Evolutionary conservation across 148 eudicot species (phyloP), one percentile per base, ranked within the genome.

Genomic region (Linanthus parryae): DNA sequence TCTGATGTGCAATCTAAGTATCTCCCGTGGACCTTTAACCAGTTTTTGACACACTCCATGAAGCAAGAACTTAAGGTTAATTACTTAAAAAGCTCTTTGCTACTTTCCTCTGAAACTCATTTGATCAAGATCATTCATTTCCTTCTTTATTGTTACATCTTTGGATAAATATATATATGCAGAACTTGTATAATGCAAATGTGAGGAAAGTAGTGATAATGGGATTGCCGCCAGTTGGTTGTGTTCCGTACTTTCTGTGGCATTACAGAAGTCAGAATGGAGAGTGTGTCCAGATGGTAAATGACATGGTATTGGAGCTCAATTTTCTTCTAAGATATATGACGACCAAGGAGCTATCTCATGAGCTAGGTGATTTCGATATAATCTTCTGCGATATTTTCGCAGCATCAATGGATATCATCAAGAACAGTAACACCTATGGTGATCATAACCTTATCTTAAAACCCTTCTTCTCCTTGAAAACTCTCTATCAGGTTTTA

Each of bases 161-260:
- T 38, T 38, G 13, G 13, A 38, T 12, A 38, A 18, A 38, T 12
- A 5, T 4, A 14, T 5, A 39, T 7, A 27, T 64, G 67, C 63
- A 86, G 98, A 87, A 81, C 62, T 52, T 91, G 69, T 73, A 83
- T 50, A 62, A 59, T 22, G 71, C 68, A 48, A 69, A 69, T 46
- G 94, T 75, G 9, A 81, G 96, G 64, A 81, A 74, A 61, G 76
- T 91, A 53, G 90, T 91, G 62, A 73, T 91, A 40, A 79, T 75
- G 80, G 98, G 98, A 51, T 62, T 87, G 22, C 84, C 96, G 18
- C 98, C 98, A 2, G 71, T 91, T 66, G 98, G 98, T 5, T 91
- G 98, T 54, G 87, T 94, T 44, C 98, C 98, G 48, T 82, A 74
- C 69, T 91, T 83, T 73, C 58, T 91, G 52, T 91, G 84, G 90